Evolutionary conservation across 2,329 filamentous ascomycete genomes (phyloP), one percentile per base, ranked within the genome.

Genomic region (Neobulgaria alba): DNA sequence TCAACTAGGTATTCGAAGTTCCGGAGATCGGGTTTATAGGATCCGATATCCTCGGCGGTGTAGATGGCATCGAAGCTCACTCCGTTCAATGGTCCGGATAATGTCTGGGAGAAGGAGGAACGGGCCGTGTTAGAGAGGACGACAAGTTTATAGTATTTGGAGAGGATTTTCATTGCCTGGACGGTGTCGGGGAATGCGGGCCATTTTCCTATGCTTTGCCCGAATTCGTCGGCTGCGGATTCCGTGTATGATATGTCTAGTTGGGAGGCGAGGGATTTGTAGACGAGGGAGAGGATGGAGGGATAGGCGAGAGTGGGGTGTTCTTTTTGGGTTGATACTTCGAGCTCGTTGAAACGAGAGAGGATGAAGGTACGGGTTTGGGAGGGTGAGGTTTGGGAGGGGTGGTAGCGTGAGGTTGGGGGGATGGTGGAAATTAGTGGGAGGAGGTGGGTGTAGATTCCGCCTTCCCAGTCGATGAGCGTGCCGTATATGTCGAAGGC

Each of bases 401-500:
- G 46, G 29, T 52, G 46, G 18, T 48, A 39, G 2, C 44, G 41
- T 15, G 41, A 31, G 5, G 45, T 32, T 17, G 42, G 3, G 4
- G 44, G 43, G n/a, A 53, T 43, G 19, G 46, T 41, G 12, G 42
- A 42, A 35, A 51, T 31, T 20, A 54, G 45, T 0, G 73, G 67
- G 17, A 60, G 52, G 1, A 87, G 67, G 3, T 72, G 67, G 2
- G 61, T 49, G 38, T 72, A 61, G 42, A 86, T 72, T 43, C 82
- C 82, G n/a, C 65, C 58, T 59, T 87, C 80, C 82, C 82, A 87
- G 66, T 89, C 82, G 45, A 89, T 75, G 3, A 89, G 71, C 0
- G 85, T 90, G 59, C 84, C 83, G 60, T 85, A 89, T 65, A 83
- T 78, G 62, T 90, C 84, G 62, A 89, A 53, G 34, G 43, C 46